phyloP scores from a whole-genome alignment of 805 yeast species.

The Candida sakaeoensis region DNA sequence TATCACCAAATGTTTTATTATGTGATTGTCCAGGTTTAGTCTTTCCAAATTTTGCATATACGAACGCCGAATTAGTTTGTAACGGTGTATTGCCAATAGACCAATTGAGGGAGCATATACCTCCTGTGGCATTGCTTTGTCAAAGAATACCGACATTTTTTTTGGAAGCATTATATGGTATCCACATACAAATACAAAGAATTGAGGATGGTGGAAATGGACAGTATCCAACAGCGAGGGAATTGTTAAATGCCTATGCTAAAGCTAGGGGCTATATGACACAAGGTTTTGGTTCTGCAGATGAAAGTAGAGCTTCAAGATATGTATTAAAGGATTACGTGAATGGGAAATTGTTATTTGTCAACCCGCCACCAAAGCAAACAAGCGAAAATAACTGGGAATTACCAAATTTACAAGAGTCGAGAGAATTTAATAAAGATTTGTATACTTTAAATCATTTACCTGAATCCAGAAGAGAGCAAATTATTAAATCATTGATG shows the following conservation, averaged over 20 bases:
- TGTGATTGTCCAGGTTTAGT: slow-evolving; percentile 99
- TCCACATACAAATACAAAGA: slow-evolving; percentile 73
- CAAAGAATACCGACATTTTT: slow-evolving; percentile 85
- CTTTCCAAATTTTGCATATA: slow-evolving; percentile 94
- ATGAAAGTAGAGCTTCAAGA: slow-evolving; percentile 91
- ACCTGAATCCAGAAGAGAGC: slow-evolving; percentile 71
- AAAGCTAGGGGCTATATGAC: slow-evolving; percentile 97
- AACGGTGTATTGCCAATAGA: slow-evolving; percentile 99
- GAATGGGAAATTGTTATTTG: slow-evolving; percentile 79
- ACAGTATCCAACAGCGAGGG: slow-evolving; percentile 76
- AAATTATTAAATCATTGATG: slow-evolving; percentile 60
- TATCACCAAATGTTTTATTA: slow-evolving; percentile 76
- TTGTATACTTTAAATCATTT: slow-evolving; percentile 61
- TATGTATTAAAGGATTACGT: slow-evolving; percentile 92
- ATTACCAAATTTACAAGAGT: slow-evolving; percentile 38
- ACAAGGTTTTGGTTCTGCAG: slow-evolving; percentile 96
- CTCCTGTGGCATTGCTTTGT: slow-evolving; percentile 82
- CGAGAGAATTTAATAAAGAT: slow-evolving; percentile 64
- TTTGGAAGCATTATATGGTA: slow-evolving; percentile 91
- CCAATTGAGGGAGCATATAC: slow-evolving; percentile 87
- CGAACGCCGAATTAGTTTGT: slow-evolving; percentile 94
- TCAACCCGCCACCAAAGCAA: slow-evolving; percentile 79
- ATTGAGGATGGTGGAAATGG: slow-evolving; percentile 88
- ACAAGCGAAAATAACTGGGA: slow-evolving; percentile 59
- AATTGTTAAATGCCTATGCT: slow-evolving; percentile 86